A percentile compares a stretch with the other conserved stretches of the same genome.
Evolutionary conservation across 129 eudicot genomes (phyloP).

Genomic region (Flaveria bidentis): DNA sequence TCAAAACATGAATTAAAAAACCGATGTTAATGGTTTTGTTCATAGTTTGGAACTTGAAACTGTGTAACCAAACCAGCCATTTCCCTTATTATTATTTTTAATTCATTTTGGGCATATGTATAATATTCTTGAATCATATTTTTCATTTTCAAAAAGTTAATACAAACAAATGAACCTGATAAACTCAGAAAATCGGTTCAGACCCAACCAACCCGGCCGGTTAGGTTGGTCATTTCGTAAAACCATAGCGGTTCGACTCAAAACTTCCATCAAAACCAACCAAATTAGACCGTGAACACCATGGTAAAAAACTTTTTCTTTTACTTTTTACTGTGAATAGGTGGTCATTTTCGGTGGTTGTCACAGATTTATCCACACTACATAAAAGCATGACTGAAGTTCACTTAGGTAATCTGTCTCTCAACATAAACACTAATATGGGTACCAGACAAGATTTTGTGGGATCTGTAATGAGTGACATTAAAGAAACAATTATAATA

Average conservation of each 20-base stretch:
- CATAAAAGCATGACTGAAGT: slow-evolving; percentile 10
- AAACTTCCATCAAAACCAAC: neutral
- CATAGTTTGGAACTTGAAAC: neutral
- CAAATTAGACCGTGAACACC: neutral
- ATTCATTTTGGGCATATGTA: neutral
- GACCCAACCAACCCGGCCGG: neutral
- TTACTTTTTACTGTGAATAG: slow-evolving; percentile 11
- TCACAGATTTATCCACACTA: slow-evolving; percentile 14
- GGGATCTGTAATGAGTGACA: slow-evolving; percentile 37
- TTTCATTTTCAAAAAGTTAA: neutral
- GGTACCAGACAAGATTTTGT: slow-evolving; percentile 42
- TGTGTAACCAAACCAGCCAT: too few relatives aligned
- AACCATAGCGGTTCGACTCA: neutral
- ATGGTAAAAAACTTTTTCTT: neutral
- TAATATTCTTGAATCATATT: neutral
- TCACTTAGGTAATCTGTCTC: slow-evolving; percentile 38
- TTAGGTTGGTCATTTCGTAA: neutral
- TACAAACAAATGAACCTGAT: neutral
- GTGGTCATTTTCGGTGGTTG: neutral
- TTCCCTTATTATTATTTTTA: too few relatives aligned
- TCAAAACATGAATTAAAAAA: neutral
- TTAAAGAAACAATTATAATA: slow-evolving; percentile 25
- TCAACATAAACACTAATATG: slow-evolving; percentile 23
- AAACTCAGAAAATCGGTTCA: neutral
- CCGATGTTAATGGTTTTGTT: neutral